Conservation (phyloP, 139 green algal species). For the Zygnema cylindricum region DNA sequence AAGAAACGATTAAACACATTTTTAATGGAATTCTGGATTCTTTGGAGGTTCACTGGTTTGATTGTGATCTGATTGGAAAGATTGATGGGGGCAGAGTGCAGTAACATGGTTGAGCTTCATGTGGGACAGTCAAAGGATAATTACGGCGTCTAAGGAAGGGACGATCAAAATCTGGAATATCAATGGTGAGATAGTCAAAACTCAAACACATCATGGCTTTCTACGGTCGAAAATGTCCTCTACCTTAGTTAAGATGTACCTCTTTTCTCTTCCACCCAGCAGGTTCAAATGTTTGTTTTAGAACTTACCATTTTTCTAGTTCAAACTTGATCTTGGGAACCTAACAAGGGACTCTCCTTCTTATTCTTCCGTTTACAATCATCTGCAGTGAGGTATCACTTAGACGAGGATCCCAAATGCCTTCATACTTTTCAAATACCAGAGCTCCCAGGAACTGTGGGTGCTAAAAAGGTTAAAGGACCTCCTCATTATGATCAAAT, state of each 20-base stretch:
- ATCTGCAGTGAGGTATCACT: conserved; percentile 45
- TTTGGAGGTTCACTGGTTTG: not conserved
- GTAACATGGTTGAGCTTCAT: conserved; percentile 56
- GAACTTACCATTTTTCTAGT: conserved; percentile 1
- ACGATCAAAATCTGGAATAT: conserved; percentile 62
- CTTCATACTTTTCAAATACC: conserved; percentile 42
- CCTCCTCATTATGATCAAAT: conserved; percentile 42
- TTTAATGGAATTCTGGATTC: conserved; percentile 2
- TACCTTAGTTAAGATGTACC: not conserved
- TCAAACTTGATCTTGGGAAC: too few species aligned
- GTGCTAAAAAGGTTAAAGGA: not conserved
- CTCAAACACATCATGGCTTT: not conserved
- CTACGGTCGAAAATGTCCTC: not conserved
- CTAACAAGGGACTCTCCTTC: too few species aligned
- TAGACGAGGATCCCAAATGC: conserved; percentile 59
- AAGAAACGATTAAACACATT: too few species aligned
- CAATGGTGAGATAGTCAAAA: conserved; percentile 31
- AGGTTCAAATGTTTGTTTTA: not conserved
- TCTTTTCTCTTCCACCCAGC: not conserved
- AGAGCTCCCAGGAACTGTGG: not conserved
- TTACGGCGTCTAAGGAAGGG: conserved; percentile 60
- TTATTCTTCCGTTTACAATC: too few species aligned
- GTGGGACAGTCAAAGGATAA: conserved; percentile 36
- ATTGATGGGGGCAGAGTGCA: conserved; percentile 31
- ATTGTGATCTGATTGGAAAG: not conserved